Evolutionary conservation across 495 filamentous ascomycete genomes (phyloP), one percentile per base, ranked within the genome.

Genomic region (Astrothelium subdiscretum): DNA sequence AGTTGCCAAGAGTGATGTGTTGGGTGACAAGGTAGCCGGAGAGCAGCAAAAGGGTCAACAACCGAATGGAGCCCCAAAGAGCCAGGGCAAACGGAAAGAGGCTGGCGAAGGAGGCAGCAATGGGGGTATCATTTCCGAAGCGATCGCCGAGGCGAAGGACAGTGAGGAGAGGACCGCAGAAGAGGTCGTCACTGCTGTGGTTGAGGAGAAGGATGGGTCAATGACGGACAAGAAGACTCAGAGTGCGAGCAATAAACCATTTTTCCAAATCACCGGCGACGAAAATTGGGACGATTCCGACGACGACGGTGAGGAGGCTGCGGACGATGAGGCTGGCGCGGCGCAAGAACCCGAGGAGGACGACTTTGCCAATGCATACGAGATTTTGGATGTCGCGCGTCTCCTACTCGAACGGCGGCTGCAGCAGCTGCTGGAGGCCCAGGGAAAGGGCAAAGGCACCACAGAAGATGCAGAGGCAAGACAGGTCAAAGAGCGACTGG

Each of bases 221-320:
- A 64, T 68, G 38, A 68, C 72, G 59, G 75, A 78, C 63, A 73
- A 76, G 31, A 66, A 64, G 26, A 72, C 75, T 13, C 74, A 73
- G 18, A 74, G 72, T 62, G 71, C 67, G 12, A 72, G 70, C 43
- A 82, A 78, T 63, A 92, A 91, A 72, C 81, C 89, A 0, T 83
- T 87, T 58, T 97, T 98, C 72, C 88, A 94, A 64, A 95, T 97
- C 68, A 88, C 85, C 0, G 95, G 95, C 48, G 94, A 97, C 66
- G 92, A 96, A 73, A 91, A 95, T 69, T 96, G 87, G 74, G 90
- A 89, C 38, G 83, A 84, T 57, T 82, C 80, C 1, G 87, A 90
- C 57, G 86, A 86, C 1, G 89, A 91, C 27, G 86, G 85, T 0
- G 90, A 91, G 31, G 87, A 85, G 31, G 82, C 78, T 2, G 67